phyloP scores from a whole-genome alignment of 768 basidiomycete genomes.

The Phlegmacium glaucopus region DNA sequence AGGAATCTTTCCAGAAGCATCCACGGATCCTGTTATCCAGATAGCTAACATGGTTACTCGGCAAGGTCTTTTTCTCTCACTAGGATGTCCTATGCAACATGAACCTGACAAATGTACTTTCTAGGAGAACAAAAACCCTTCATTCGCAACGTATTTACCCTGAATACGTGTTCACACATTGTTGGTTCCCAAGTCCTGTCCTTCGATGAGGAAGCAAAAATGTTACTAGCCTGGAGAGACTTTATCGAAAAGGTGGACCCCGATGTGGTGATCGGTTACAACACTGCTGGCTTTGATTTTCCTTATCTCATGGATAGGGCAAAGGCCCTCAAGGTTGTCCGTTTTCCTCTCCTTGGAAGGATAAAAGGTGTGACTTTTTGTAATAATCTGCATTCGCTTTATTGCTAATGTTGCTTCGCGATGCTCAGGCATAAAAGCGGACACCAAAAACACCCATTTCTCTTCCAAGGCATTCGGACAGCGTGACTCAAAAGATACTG shows the following conservation, averaged over 20 bases:
- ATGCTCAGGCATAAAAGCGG: slow-evolving; percentile 62
- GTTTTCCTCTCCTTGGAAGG: slow-evolving; percentile 75
- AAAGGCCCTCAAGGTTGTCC: slow-evolving; percentile 64
- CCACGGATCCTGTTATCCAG: slow-evolving; percentile 92
- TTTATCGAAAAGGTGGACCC: slow-evolving; percentile 91
- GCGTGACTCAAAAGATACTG: slow-evolving; percentile 92
- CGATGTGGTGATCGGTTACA: slow-evolving; percentile 96
- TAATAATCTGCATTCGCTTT: slow-evolving; percentile 1
- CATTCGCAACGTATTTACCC: slow-evolving; percentile 93
- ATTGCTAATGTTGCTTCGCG: slow-evolving; percentile 1
- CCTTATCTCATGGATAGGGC: slow-evolving; percentile 95
- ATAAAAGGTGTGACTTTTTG: slow-evolving; percentile 52
- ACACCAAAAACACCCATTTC: slow-evolving; percentile 92
- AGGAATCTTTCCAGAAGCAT: slow-evolving; percentile 93
- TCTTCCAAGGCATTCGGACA: slow-evolving; percentile 97
- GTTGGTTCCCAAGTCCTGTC: slow-evolving; percentile 96
- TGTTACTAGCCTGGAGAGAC: slow-evolving; percentile 85
- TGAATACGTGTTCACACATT: slow-evolving; percentile 92
- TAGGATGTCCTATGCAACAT: background rate
- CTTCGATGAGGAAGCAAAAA: slow-evolving; percentile 66
- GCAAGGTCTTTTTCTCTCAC: slow-evolving; percentile 61
- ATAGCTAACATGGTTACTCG: slow-evolving; percentile 99
- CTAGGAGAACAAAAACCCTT: slow-evolving; percentile 90
- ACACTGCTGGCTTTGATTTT: slow-evolving; percentile 91
- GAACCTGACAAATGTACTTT: slow-evolving; percentile 2